Percentiles rank a stretch among this genome's conserved stretches.
These are phyloP conservation scores for Fusarium solani-melongenae DNA, from an alignment of 2,329 filamentous ascomycete genomes.

Conservation along the genomic window DNA sequence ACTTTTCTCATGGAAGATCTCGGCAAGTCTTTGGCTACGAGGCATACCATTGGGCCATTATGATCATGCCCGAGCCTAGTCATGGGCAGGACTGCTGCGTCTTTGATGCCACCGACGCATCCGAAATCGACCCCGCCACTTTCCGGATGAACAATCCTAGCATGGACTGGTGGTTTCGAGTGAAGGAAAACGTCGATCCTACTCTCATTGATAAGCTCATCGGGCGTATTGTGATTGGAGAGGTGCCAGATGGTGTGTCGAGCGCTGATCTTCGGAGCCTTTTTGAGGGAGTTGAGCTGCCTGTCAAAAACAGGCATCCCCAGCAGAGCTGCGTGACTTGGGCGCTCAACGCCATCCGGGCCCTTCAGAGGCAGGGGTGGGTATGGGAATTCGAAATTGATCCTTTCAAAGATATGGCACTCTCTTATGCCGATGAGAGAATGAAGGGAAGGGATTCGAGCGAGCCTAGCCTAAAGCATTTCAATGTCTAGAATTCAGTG, in stretches of 20 bases:
- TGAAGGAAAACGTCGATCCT: slow-evolving; percentile 27
- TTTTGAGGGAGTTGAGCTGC: slow-evolving; percentile 41
- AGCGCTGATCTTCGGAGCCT: slow-evolving; percentile 33
- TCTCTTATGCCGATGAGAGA: slow-evolving; percentile 45
- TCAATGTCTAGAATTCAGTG: not conserved
- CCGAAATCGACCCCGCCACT: slow-evolving; percentile 44
- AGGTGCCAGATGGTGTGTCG: slow-evolving; percentile 30
- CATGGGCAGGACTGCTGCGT: slow-evolving; percentile 20
- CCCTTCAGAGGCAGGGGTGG: slow-evolving; percentile 43
- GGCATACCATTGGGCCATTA: slow-evolving; percentile 48
- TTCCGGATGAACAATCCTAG: slow-evolving; percentile 47
- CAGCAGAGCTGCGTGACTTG: slow-evolving; percentile 52
- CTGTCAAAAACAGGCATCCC: slow-evolving; percentile 46
- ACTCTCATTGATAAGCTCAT: slow-evolving; percentile 39
- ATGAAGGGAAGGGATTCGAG: slow-evolving; percentile 26
- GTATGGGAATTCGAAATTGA: slow-evolving; percentile 38
- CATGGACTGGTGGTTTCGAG: slow-evolving; percentile 48
- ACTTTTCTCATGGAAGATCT: slow-evolving; percentile 39
- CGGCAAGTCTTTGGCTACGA: slow-evolving; percentile 41
- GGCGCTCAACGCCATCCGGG: slow-evolving; percentile 41
- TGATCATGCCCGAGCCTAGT: slow-evolving; percentile 38
- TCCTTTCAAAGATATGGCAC: slow-evolving; percentile 42
- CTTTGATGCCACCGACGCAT: slow-evolving; percentile 47
- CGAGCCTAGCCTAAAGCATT: slow-evolving; percentile 23
- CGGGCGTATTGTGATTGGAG: slow-evolving; percentile 43